Evolutionary conservation across 1,284 basidiomycete genomes (phyloP).

Genomic region (Lentinula novae-zelandiae): DNA sequence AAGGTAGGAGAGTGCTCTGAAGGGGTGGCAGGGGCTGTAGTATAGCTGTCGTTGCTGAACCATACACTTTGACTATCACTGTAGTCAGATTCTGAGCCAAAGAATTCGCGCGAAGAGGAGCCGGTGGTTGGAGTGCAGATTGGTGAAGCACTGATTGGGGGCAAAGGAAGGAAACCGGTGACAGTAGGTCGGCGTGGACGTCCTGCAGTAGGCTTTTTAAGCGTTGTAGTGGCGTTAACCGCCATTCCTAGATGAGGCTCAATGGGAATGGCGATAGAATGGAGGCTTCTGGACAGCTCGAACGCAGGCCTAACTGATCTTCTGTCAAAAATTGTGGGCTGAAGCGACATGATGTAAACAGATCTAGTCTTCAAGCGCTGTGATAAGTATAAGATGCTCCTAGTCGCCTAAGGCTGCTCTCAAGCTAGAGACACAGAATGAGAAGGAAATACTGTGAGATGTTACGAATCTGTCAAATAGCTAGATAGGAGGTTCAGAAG

Average conservation of each 20-base stretch:
- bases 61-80: background rate
- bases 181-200: conserved; percentile 25
- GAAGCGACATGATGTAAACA: background rate
- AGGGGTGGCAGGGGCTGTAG: conserved; percentile 22
- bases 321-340: conserved; percentile 8
- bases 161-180: conserved; percentile 46
- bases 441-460: background rate
- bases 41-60: conserved; percentile 15
- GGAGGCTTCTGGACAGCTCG: background rate
- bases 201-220: conserved; percentile 16
- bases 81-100: conserved; percentile 8
- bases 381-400: background rate
- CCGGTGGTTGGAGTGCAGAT: conserved; percentile 44
- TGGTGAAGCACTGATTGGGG: conserved; percentile 59
- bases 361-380: background rate
- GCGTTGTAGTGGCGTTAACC: background rate
- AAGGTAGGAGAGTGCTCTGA: conserved; percentile 15
- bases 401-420: background rate
- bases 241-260: background rate
- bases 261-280: conserved; percentile 7
- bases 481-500: conserved; percentile 8
- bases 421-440: background rate
- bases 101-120: conserved; percentile 20
- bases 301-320: conserved; percentile 3
- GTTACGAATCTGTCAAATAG: conserved; percentile 3